Conservation (phyloP, 2,329 filamentous ascomycete genomes). For the Cercospora sojina region DNA sequence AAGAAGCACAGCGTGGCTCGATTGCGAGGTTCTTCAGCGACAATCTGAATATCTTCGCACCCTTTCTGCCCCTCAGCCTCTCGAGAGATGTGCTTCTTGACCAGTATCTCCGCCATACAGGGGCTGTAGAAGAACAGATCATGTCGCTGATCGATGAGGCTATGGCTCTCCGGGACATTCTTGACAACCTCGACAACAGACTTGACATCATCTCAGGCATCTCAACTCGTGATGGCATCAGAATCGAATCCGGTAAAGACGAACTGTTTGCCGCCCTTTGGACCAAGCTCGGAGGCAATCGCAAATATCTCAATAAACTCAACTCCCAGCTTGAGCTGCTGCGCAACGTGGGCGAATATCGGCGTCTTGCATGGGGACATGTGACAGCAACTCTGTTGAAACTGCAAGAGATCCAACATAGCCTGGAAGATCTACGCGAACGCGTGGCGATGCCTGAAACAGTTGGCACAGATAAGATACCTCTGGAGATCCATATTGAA, state of each 20-base stretch:
- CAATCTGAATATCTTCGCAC: constrained; percentile 52
- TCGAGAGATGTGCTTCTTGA: constrained; percentile 65
- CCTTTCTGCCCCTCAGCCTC: constrained; percentile 61
- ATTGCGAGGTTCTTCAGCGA: constrained; percentile 45
- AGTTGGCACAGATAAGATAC: constrained; percentile 55
- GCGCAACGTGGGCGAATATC: constrained; percentile 63
- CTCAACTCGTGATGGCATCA: constrained; percentile 61
- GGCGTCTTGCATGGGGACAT: constrained; percentile 64
- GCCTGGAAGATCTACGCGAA: constrained; percentile 69
- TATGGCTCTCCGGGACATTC: constrained; percentile 62
- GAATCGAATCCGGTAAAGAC: constrained; percentile 59
- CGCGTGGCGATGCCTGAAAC: constrained; percentile 66
- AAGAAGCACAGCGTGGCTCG: constrained; percentile 43
- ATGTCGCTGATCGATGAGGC: constrained; percentile 67
- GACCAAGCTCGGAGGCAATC: constrained; percentile 72
- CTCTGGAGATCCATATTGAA: constrained; percentile 72
- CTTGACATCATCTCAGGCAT: constrained; percentile 69
- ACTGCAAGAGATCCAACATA: constrained; percentile 69
- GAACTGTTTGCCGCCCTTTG: constrained; percentile 69
- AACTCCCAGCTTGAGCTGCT: constrained; percentile 65
- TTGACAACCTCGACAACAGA: constrained; percentile 67
- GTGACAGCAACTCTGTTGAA: constrained; percentile 70
- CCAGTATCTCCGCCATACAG: constrained; percentile 72
- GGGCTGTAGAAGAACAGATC: constrained; percentile 69
- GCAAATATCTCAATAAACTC: constrained; percentile 59